Evolutionary conservation across 192 early-diverging fungal genomes (phyloP), one percentile per base, ranked within the genome.

Genomic region (Podila epigama): DNA sequence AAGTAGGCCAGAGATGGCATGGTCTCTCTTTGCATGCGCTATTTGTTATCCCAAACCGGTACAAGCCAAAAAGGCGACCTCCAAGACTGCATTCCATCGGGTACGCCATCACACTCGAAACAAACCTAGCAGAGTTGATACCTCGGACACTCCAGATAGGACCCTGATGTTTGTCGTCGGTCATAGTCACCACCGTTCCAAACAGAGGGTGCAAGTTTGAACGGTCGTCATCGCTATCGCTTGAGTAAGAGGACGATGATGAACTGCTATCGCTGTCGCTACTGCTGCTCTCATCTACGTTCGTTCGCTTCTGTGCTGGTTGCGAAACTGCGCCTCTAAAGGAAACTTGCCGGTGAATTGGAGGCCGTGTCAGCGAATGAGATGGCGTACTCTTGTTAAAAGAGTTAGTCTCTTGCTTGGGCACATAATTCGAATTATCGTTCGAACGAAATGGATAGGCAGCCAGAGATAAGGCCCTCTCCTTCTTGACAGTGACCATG

Each of bases 121-220:
- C 61, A 52, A 77, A 63, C 50, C 60, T 68, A 3, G 73, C 66
- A 33, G 73, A 77, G 56, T 77, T 77, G 60, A 77, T 29, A 2
- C 61, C 51, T 11, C 59, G 65, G 3, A 60, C 39, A 8, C 33
- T 63, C 73, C 73, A 77, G 0, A 34, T 29, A 11, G 29, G 20
- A 3, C 10, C 10, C 3, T 32, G 33, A 1, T 57, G 28, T 3
- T 13, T 33, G 4, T 39, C 27, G 20, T 20, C 10, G 13, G 57
- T 33, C 20, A 69, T 8, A 12, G 51, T 69, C 1, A 12, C 63
- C 20, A 73, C 44, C 27, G n/a, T 48, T 5, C 15, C 40, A 1
- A 18, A 35, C 11, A 40, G 2, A 5, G 18, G 33, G 20, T 31
- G 28, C 3, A 36, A 3, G n/a, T n/a, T 48, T 16, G 60, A 33